These are phyloP conservation scores for Geotrichum cucujoidarum DNA, from an alignment of 1,139 yeast genomes.

Conservation along the genomic window DNA sequence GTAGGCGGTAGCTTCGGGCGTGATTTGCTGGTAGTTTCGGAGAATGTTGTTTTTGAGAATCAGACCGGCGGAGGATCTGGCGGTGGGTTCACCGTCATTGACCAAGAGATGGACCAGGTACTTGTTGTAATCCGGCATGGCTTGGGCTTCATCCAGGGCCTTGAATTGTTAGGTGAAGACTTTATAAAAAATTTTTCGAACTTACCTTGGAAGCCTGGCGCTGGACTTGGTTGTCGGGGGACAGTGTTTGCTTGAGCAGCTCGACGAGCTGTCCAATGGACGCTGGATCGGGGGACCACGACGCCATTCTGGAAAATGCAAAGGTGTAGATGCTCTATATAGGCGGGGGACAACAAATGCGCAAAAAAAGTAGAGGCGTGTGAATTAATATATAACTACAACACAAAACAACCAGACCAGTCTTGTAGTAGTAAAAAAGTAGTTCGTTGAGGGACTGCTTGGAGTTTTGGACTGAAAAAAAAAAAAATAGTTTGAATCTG, in stretches of 20 bases:
- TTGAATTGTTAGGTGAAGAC: constrained; percentile 23
- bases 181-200: too few species aligned
- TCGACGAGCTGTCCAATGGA: constrained; percentile 58
- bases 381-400: too few species aligned
- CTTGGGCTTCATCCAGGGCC: constrained; percentile 62
- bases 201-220: constrained; percentile 42
- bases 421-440: too few species aligned
- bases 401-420: too few species aligned
- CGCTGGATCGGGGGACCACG: constrained; percentile 60
- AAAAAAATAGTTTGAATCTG: too few species aligned
- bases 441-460: too few species aligned
- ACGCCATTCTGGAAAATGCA: constrained; percentile 8
- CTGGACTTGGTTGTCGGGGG: constrained; percentile 52
- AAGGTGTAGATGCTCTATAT: background rate
- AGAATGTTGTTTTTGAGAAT: constrained; percentile 70
- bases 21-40: constrained; percentile 29
- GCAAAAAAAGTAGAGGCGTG: background rate
- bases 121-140: constrained; percentile 71
- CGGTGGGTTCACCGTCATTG: constrained; percentile 48
- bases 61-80: constrained; percentile 90
- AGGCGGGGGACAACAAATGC: background rate
- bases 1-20: constrained; percentile 45
- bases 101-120: constrained; percentile 69
- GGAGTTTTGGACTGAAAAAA: too few species aligned
- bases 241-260: constrained; percentile 62